phyloP scores from a whole-genome alignment of 805 yeast genomes.

The Monosporozyma yasuniensis region DNA sequence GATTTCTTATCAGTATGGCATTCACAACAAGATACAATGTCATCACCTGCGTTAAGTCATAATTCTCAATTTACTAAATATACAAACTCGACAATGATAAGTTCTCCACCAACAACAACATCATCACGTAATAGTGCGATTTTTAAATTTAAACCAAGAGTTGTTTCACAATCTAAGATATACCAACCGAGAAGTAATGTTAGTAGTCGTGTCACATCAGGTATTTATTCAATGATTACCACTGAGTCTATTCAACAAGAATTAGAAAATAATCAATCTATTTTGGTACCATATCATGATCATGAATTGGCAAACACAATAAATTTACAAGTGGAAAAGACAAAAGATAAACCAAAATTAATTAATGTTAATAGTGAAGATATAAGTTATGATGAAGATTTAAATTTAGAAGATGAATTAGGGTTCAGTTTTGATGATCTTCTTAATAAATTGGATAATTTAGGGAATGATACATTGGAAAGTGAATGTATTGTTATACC shows the following conservation, averaged over 20 bases:
- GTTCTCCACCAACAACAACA: constrained; percentile 3
- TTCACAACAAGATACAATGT: constrained; percentile 17
- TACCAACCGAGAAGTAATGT: constrained; percentile 4
- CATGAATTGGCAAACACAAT: neutral
- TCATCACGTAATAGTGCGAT: neutral
- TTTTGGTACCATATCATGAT: neutral
- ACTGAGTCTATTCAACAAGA: neutral
- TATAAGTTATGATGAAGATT: neutral
- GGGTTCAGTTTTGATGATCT: neutral
- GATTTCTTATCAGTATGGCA: constrained; percentile 29
- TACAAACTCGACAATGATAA: constrained; percentile 14
- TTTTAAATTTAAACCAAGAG: constrained; percentile 23
- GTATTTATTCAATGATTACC: neutral
- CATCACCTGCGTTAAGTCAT: constrained; percentile 7
- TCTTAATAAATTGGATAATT: neutral
- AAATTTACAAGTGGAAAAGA: neutral
- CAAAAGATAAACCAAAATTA: neutral
- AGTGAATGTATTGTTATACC: neutral
- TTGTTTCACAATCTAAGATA: constrained; percentile 10
- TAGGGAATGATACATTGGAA: neutral
- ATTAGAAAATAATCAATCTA: neutral
- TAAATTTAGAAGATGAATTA: neutral
- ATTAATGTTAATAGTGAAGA: neutral
- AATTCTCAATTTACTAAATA: constrained; percentile 23
- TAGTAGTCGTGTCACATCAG: neutral